Percentiles rank a stretch among this genome's conserved stretches.
Conservation (phyloP, 2,329 filamentous ascomycete species). For the Fusarium nodosum region DNA sequence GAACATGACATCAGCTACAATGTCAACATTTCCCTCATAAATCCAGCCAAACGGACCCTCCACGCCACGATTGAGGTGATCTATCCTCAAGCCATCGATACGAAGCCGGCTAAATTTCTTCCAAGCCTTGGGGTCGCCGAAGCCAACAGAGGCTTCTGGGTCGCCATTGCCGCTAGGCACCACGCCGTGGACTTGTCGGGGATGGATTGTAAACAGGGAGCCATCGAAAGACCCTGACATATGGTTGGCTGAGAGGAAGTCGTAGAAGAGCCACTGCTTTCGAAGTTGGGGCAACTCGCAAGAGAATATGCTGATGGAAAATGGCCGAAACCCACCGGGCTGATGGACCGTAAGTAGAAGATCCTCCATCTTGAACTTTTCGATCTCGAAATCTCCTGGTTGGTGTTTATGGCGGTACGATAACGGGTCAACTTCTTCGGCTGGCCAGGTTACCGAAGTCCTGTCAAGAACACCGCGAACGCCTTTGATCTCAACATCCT, state of each 20-base stretch:
- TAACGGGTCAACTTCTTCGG: slow-evolving; percentile 79
- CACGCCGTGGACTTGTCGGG: slow-evolving; percentile 87
- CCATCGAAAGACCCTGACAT: slow-evolving; percentile 97
- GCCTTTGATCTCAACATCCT: slow-evolving; percentile 94
- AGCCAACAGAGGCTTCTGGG: slow-evolving; percentile 65
- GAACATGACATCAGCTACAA: slow-evolving; percentile 95
- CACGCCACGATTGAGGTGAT: slow-evolving; percentile 93
- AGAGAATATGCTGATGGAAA: slow-evolving; percentile 94
- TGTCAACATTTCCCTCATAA: slow-evolving; percentile 95
- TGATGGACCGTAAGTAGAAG: slow-evolving; percentile 92
- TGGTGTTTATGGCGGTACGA: slow-evolving; percentile 89
- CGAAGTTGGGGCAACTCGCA: slow-evolving; percentile 93
- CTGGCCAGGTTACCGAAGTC: slow-evolving; percentile 79
- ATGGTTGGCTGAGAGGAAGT: slow-evolving; percentile 93
- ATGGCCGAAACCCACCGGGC: slow-evolving; percentile 90
- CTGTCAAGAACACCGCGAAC: slow-evolving; percentile 93
- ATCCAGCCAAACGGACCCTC: slow-evolving; percentile 98
- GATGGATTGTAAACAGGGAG: slow-evolving; percentile 97
- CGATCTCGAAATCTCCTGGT: slow-evolving; percentile 95
- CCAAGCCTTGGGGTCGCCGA: slow-evolving; percentile 80
- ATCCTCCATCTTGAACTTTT: slow-evolving; percentile 96
- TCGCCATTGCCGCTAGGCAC: slow-evolving; percentile 68
- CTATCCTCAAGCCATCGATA: slow-evolving; percentile 93
- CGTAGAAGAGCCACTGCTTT: slow-evolving; percentile 98
- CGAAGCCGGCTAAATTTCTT: slow-evolving; percentile 95